phyloP scores from a whole-genome alignment of 2,329 filamentous ascomycete species.

The Botryosphaeria dothidea region DNA sequence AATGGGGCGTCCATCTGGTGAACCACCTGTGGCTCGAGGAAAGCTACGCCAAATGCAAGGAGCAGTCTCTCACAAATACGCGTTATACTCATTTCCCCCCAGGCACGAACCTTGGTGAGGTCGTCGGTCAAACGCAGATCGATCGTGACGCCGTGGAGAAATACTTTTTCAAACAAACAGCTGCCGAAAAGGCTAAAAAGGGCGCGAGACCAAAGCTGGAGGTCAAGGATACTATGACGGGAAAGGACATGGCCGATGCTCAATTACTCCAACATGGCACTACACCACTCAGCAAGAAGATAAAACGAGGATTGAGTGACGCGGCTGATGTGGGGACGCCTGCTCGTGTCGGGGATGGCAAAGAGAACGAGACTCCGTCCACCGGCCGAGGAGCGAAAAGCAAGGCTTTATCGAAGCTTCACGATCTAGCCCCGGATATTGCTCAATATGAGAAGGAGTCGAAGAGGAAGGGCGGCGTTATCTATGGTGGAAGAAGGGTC shows the following conservation, averaged over 20 bases:
- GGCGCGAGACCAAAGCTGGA: not conserved
- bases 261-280: slow-evolving; percentile 1
- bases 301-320: slow-evolving; percentile 28
- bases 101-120: slow-evolving; percentile 87
- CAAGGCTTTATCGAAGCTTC: slow-evolving; percentile 74
- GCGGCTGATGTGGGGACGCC: slow-evolving; percentile 52
- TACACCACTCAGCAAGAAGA: slow-evolving; percentile 30
- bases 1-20: slow-evolving; percentile 87
- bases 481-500: slow-evolving; percentile 53
- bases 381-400: slow-evolving; percentile 85
- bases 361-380: slow-evolving; percentile 82
- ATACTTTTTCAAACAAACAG: slow-evolving; percentile 45
- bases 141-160: slow-evolving; percentile 73
- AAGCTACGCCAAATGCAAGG: slow-evolving; percentile 85
- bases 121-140: slow-evolving; percentile 85
- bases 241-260: not conserved
- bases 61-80: slow-evolving; percentile 69
- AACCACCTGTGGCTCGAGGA: slow-evolving; percentile 99
- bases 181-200: not conserved
- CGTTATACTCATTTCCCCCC: slow-evolving; percentile 85
- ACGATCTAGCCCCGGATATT: slow-evolving; percentile 79
- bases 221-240: slow-evolving; percentile 28
- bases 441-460: slow-evolving; percentile 90
- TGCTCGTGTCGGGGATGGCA: slow-evolving; percentile 51
- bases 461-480: slow-evolving; percentile 72